phyloP scores from a whole-genome alignment of 2,329 filamentous ascomycete species.

The Thermoascus crustaceus region DNA sequence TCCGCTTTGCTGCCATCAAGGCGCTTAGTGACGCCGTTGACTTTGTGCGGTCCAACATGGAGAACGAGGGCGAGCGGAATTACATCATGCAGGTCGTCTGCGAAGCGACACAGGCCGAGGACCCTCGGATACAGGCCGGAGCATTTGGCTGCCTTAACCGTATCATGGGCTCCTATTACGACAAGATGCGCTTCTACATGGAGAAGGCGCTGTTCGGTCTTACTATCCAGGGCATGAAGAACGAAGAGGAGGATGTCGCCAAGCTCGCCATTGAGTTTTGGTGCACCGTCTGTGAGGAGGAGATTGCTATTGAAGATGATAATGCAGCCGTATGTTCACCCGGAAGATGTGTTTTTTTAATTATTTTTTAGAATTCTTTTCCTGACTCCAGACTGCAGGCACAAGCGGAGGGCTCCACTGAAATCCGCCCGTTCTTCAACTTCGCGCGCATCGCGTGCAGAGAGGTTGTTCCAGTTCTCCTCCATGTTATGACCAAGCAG shows the following conservation, averaged over 20 bases:
- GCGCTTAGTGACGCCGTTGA: conserved; percentile 94
- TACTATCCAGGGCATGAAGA: conserved; percentile 98
- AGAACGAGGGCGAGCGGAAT: conserved; percentile 97
- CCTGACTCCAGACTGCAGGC: conserved; percentile 30
- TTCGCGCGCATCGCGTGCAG: conserved; percentile 87
- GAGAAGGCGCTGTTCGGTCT: conserved; percentile 97
- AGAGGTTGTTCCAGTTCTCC: conserved; percentile 87
- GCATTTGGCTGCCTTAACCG: conserved; percentile 96
- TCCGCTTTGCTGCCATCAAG: conserved; percentile 84
- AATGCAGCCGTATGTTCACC: conserved; percentile 60
- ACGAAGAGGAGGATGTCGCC: conserved; percentile 90
- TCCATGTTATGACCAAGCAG: conserved; percentile 86
- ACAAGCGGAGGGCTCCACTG: conserved; percentile 64
- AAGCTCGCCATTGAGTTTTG: conserved; percentile 99
- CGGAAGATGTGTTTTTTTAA: conserved; percentile 21
- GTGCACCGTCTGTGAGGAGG: conserved; percentile 99
- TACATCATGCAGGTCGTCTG: conserved; percentile 99
- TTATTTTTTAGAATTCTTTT: neutral
- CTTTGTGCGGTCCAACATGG: conserved; percentile 97
- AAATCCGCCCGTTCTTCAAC: conserved; percentile 89
- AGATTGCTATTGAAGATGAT: conserved; percentile 95
- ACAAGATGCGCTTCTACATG: conserved; percentile 99
- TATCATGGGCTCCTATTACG: conserved; percentile 98
- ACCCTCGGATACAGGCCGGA: conserved; percentile 86
- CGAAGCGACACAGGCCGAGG: conserved; percentile 91